Evolutionary conservation across 306 rosid genomes (phyloP).

Genomic region (Biancaea sappan): DNA sequence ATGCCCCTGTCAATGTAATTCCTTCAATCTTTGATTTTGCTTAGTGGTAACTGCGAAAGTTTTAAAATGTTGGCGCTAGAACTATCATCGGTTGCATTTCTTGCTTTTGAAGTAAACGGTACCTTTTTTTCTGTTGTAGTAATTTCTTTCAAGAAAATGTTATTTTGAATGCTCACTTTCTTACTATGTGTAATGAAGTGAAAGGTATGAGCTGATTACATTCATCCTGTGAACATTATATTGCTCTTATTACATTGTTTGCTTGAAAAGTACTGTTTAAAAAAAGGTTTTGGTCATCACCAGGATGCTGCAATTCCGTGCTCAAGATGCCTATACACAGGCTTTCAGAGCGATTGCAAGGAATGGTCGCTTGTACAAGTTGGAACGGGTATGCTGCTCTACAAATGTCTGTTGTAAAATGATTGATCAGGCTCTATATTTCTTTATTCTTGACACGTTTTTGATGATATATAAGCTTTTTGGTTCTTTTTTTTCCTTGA

Average conservation of each 20-base stretch:
- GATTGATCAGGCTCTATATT: neutral
- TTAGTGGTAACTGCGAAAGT: constrained; percentile 3
- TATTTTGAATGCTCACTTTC: constrained; percentile 2
- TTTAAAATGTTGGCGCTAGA: constrained; percentile 20
- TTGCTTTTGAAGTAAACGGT: neutral
- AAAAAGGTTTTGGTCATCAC: constrained; percentile 31
- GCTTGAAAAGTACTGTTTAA: constrained; percentile 9
- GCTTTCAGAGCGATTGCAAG: constrained; percentile 40
- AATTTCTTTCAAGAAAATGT: neutral
- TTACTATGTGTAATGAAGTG: neutral
- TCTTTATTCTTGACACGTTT: constrained; percentile 4
- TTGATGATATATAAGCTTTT: constrained; percentile 6
- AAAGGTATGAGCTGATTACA: neutral
- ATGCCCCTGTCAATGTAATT: constrained; percentile 56
- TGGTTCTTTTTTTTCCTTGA: constrained; percentile 1
- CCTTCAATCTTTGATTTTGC: constrained; percentile 30
- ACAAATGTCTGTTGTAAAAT: constrained; percentile 6
- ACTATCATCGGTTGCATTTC: constrained; percentile 7
- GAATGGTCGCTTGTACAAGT: constrained; percentile 54
- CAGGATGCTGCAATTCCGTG: constrained; percentile 79
- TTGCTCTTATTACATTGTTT: neutral
- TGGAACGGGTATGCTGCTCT: constrained; percentile 69
- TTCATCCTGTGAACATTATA: neutral
- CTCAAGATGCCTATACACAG: constrained; percentile 34
- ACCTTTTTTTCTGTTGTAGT: neutral